Evolutionary conservation across 768 basidiomycete species (phyloP).

Genomic region (Russula sp.): DNA sequence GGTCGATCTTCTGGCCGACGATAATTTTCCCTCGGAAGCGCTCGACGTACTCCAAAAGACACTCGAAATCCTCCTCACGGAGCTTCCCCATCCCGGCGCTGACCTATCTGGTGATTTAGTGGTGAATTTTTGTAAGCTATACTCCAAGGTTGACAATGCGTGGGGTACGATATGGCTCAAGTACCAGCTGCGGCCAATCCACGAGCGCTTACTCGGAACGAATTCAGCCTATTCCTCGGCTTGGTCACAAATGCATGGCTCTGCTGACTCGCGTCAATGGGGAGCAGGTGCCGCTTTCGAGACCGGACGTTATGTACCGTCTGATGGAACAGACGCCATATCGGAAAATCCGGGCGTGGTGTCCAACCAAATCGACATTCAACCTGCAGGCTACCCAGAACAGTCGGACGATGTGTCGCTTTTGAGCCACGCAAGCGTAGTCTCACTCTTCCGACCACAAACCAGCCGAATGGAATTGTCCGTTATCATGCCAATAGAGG

Average conservation of each 20-base stretch:
- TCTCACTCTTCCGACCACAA: background rate
- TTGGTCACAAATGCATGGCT: background rate
- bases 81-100: background rate
- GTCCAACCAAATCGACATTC: background rate
- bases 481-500: background rate
- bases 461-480: background rate
- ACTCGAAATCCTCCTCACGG: background rate
- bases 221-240: background rate
- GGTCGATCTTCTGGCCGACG: background rate
- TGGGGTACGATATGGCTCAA: constrained; percentile 10
- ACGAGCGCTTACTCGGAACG: constrained; percentile 2
- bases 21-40: background rate
- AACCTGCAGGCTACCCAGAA: background rate
- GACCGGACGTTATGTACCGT: background rate
- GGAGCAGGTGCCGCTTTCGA: background rate
- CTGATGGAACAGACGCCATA: background rate
- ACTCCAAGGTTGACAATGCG: constrained; percentile 2
- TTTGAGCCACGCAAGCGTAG: background rate
- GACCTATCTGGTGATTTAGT: background rate
- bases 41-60: constrained; percentile 9
- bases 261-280: background rate
- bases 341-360: background rate
- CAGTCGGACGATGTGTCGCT: background rate
- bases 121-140: constrained; percentile 4
- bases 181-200: constrained; percentile 9